Evolutionary conservation across 169 alveolate species (phyloP).

Genomic region (Eimeria tenella): DNA sequence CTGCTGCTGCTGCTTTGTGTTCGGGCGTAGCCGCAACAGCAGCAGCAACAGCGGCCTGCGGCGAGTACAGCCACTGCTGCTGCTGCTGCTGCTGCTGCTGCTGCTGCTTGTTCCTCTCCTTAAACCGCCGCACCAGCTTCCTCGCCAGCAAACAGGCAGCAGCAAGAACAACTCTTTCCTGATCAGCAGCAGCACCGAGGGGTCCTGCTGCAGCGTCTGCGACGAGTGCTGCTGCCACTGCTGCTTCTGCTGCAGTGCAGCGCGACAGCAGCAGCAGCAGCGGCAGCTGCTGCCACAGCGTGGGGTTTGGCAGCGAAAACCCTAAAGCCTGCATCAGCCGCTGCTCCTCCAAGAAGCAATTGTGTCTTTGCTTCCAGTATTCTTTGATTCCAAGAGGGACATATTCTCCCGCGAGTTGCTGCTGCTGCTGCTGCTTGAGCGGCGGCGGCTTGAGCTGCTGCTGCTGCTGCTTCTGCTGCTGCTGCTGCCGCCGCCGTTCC

Average conservation of each 20-base stretch:
- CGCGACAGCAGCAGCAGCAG: slow-evolving; percentile 54
- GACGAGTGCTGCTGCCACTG: slow-evolving; percentile 26
- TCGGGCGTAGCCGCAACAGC: slow-evolving; percentile 20
- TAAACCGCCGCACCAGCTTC: slow-evolving; percentile 51
- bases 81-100: slow-evolving; percentile 65
- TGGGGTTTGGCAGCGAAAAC: slow-evolving; percentile 42
- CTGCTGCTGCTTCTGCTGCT: slow-evolving; percentile 17
- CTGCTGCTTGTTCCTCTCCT: slow-evolving; percentile 33
- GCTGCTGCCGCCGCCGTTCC: slow-evolving; percentile 46
- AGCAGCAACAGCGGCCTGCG: slow-evolving; percentile 2
- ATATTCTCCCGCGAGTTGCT: slow-evolving; percentile 25
- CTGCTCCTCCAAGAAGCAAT: slow-evolving; percentile 70
- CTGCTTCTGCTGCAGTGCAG: slow-evolving; percentile 28
- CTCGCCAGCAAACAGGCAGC: slow-evolving; percentile 57
- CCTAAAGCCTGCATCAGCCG: slow-evolving; percentile 74
- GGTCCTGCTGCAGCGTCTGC: slow-evolving; percentile 56
- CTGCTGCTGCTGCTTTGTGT: slow-evolving; percentile 65
- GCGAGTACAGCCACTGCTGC: background rate
- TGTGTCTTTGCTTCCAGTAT: slow-evolving; percentile 70
- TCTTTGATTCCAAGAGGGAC: slow-evolving; percentile 69
- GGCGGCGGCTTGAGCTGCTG: slow-evolving; percentile 14
- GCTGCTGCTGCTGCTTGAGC: slow-evolving; percentile 24
- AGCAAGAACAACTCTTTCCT: background rate
- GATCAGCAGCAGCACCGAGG: slow-evolving; percentile 11
- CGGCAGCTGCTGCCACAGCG: slow-evolving; percentile 58